Base-by-base conservation (phyloP, 345 rosid species). In the Brassica incana region DNA sequence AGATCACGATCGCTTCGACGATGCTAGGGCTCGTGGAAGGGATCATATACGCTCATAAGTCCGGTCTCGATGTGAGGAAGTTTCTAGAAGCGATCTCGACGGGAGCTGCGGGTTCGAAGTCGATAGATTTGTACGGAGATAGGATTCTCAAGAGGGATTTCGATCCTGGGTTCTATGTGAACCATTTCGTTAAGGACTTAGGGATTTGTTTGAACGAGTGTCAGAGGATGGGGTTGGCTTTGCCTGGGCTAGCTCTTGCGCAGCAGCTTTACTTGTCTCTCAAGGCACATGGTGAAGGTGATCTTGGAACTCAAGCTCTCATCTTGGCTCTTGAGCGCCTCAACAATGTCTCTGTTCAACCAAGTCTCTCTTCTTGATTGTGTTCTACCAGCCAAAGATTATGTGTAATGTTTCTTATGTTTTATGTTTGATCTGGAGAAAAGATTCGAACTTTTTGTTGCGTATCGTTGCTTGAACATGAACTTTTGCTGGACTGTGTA, bases 181-280 rank as follows among this genome's bases (percentile, higher is more conserved):
- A 92, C 48, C 97, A 95, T 77, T 91, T 95, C 69, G 88, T 86
- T 0, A 95, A 92, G 85, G 99, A 92, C 76, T 86, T 92, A 73
- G 99, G 94, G 75, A 95, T 95, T 83, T 92, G 97, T 79, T 86
- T 95, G 68, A 88, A 87, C 60, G 97, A 91, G 72, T 94, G 98
- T 65, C 85, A 92, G 77, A 85, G 77, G 48, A 90, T 92, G 97
- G 97, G 95, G 36, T 84, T 94, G n/a, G 95, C 92, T 36, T 82
- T 94, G 82, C 98, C 97, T 4, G 93, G 97, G 1, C 72, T 92
- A 77, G 97, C 97, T 52, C 84, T 94, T 64, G 92, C 97, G 23
- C 97, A 92, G 20, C 97, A 92, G 87, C 95, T 94, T 84, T 94
- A 91, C 79, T 74, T 92, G 85, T 94, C 97, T 8, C 93, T 94